Base-by-base conservation (phyloP, 2,329 filamentous ascomycete genomes). In the Raffaelea deltoideospora region DNA sequence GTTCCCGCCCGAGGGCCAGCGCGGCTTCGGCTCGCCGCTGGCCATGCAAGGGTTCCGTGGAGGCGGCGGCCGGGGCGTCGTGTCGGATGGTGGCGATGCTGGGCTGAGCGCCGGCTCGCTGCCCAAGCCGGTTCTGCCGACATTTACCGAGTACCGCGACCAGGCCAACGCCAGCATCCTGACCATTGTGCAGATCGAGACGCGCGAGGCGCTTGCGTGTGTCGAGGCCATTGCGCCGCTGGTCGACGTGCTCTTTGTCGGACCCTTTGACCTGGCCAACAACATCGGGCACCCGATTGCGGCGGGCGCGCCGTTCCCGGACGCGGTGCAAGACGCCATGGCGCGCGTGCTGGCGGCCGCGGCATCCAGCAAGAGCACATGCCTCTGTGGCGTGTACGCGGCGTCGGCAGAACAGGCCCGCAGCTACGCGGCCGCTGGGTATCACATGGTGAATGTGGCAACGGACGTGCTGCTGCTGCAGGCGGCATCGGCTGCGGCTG, bases 131-230 rank as follows among this genome's bases (percentile, higher is more conserved):
- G 58, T 63, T 1, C 49, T 56, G 8, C 58, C 67, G n/a, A 61
- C 56, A 10, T 61, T 66, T 41, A 64, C 65, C 11, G 65, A 70
- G 41, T 75, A 74, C 43, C 60, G 73, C 35, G 62, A 69, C 45
- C 61, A 69, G 18, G 69, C 69, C 33, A 73, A 74, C 47, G 59
- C 63, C 9, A 62, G 63, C 22, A 59, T 79, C 18, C 50, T 79
- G 40, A 76, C 70, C 14, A 75, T 78, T 56, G 71, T 79, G 10
- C 76, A 79, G 52, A 79, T 80, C 36, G 76, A 80, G 56, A 79
- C 76, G 1, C 58, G 60, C 41, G 73, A 77, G 50, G 74, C 74
- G 1, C 56, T 79, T 13, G 65, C 72, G 1, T 55, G 56, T 11
- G 65, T 79, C 1, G 72, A 78, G 24, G 69, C 67, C 33, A 79